phyloP scores from a whole-genome alignment of 2,329 filamentous ascomycete species.

The Ophiostoma piceae region DNA sequence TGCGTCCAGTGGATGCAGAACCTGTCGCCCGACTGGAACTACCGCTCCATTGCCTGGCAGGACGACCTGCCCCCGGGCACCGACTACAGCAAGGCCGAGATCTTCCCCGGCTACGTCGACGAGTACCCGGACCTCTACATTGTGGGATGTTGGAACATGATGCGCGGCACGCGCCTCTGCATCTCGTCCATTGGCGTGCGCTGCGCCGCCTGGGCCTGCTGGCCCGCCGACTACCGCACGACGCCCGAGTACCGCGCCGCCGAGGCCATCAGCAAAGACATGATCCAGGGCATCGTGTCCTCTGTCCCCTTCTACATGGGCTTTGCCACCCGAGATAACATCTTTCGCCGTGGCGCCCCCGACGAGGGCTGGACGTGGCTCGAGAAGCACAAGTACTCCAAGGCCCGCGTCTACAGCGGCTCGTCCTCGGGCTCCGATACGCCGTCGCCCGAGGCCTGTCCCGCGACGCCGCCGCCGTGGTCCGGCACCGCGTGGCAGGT shows the following conservation, averaged over 20 bases:
- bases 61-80: slow-evolving; percentile 47
- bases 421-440: background rate
- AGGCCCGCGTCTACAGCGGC: background rate
- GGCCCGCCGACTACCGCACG: slow-evolving; percentile 57
- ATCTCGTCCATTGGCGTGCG: slow-evolving; percentile 53
- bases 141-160: slow-evolving; percentile 53
- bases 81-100: slow-evolving; percentile 50
- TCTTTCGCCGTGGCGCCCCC: background rate
- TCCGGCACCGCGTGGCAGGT: background rate
- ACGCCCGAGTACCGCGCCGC: slow-evolving; percentile 57
- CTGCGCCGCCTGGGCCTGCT: slow-evolving; percentile 56
- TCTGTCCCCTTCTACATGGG: slow-evolving; percentile 58
- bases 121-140: slow-evolving; percentile 56
- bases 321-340: background rate
- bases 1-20: slow-evolving; percentile 47
- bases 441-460: background rate
- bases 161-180: slow-evolving; percentile 49
- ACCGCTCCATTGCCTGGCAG: slow-evolving; percentile 53
- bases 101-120: slow-evolving; percentile 57
- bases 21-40: slow-evolving; percentile 48
- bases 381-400: background rate
- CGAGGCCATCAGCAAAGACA: slow-evolving; percentile 46
- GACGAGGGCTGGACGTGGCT: background rate
- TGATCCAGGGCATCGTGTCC: slow-evolving; percentile 55
- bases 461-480: background rate